These are phyloP conservation scores for Cryphonectria japonica DNA, from an alignment of 2,329 filamentous ascomycete species.

Conservation along the genomic window DNA sequence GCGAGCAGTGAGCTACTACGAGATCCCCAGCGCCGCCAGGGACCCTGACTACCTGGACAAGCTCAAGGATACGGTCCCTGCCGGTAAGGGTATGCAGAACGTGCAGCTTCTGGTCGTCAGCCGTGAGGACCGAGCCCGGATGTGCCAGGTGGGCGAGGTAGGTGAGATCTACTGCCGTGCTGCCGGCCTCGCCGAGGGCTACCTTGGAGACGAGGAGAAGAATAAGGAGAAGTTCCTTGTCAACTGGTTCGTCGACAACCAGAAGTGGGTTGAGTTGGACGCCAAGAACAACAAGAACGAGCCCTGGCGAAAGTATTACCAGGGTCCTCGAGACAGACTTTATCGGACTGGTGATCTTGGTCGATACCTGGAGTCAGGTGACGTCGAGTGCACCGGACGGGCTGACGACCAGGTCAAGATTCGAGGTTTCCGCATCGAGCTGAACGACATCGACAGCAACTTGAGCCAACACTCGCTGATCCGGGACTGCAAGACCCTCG, in stretches of 20 bases:
- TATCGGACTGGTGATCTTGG: slow-evolving; percentile 91
- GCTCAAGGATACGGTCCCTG: slow-evolving; percentile 73
- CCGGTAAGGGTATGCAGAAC: slow-evolving; percentile 83
- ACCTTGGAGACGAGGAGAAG: slow-evolving; percentile 54
- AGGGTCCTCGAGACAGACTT: slow-evolving; percentile 81
- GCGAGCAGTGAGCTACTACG: slow-evolving; percentile 79
- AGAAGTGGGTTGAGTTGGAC: slow-evolving; percentile 70
- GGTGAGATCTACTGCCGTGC: slow-evolving; percentile 86
- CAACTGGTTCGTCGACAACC: slow-evolving; percentile 84
- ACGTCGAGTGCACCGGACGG: slow-evolving; percentile 78
- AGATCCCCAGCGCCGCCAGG: slow-evolving; percentile 69
- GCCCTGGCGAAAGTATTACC: slow-evolving; percentile 78
- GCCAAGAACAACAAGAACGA: slow-evolving; percentile 60
- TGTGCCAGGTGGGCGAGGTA: slow-evolving; percentile 80
- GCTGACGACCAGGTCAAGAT: slow-evolving; percentile 94
- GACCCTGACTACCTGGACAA: slow-evolving; percentile 57
- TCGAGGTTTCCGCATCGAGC: slow-evolving; percentile 91
- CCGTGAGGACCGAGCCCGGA: slow-evolving; percentile 63
- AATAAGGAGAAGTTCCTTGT: slow-evolving; percentile 73
- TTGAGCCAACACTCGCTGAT: slow-evolving; percentile 75
- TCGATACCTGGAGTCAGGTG: slow-evolving; percentile 68
- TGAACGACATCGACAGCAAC: slow-evolving; percentile 89
- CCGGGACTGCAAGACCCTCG: slow-evolving; percentile 82
- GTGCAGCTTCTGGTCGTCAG: slow-evolving; percentile 88
- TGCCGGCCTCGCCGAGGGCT: slow-evolving; percentile 75